A percentile compares a stretch with the other conserved stretches of the same genome.
Evolutionary conservation across 2,329 filamentous ascomycete genomes (phyloP).

Genomic region (Aureobasidium sp.): DNA sequence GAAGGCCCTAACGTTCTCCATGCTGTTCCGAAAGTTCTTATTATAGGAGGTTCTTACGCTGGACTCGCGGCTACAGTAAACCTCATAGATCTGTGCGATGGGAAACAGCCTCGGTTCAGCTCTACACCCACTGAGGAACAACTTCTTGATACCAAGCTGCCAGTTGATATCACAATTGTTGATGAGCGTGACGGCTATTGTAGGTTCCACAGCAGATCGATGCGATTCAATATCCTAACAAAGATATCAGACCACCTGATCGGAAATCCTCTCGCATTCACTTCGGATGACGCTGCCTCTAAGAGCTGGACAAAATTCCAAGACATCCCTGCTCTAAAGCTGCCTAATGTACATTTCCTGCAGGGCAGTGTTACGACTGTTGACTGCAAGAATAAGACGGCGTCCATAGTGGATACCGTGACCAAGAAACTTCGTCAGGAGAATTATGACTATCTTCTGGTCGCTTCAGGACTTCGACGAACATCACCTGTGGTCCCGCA

Average conservation of each 20-base stretch:
- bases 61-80: slow-evolving; percentile 61
- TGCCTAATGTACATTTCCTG: slow-evolving; percentile 55
- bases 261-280: slow-evolving; percentile 65
- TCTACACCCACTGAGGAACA: not conserved
- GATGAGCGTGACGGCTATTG: slow-evolving; percentile 81
- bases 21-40: slow-evolving; percentile 40
- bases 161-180: slow-evolving; percentile 62
- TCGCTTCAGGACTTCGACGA: slow-evolving; percentile 61
- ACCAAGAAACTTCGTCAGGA: slow-evolving; percentile 24
- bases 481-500: slow-evolving; percentile 68
- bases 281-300: slow-evolving; percentile 54
- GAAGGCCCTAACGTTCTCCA: not conserved
- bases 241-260: slow-evolving; percentile 59
- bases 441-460: slow-evolving; percentile 67
- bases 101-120: slow-evolving; percentile 41
- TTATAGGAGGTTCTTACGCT: slow-evolving; percentile 66
- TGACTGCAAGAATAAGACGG: slow-evolving; percentile 53
- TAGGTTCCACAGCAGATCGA: slow-evolving; percentile 35
- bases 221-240: not conserved
- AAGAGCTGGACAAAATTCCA: slow-evolving; percentile 65
- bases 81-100: slow-evolving; percentile 58
- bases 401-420: slow-evolving; percentile 42
- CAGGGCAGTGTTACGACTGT: slow-evolving; percentile 58
- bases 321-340: slow-evolving; percentile 59
- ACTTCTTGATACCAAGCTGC: slow-evolving; percentile 25